Evolutionary conservation across 495 filamentous ascomycete genomes (phyloP), one percentile per base, ranked within the genome.

Genomic region (Talaromyces liani): DNA sequence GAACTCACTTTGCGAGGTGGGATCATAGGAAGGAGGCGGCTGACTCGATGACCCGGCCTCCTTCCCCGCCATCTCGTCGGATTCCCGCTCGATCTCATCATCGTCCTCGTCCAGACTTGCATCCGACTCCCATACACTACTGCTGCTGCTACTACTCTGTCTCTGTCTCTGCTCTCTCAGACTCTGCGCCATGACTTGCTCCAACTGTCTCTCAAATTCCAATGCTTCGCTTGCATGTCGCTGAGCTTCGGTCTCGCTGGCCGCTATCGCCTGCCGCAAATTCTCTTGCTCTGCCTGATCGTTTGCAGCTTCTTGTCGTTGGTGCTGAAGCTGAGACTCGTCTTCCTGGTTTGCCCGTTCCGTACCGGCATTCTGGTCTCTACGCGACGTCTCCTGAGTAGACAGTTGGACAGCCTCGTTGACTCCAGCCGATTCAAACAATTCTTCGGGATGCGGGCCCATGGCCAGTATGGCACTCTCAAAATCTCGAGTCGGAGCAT

Each of bases 251-350:
- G 69, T 68, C 20, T 68, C 66, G 60, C 66, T 67, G 31, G 69
- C 70, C 27, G 69, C 65, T 14, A 69, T 60, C 45, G 69, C 69
- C 66, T 68, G 41, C 63, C 72, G 27, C 65, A 72, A 61, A 6
- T 65, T 64, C 33, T 72, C 63, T 31, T 68, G 62, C 24, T 67
- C 63, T 31, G 66, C 62, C 51, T 74, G 70, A 16, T 67, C 65
- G 31, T 69, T 65, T 24, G 61, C 63, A 41, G 67, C 47, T 53
- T 75, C 65, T 61, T 68, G 66, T 45, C 84, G 67, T 85, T 89
- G 3, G 87, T 84, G 24, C 88, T 75, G 55, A 92, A 88, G 39
- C 39, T n/a, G 45, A 20, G 1, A 3, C n/a, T 8, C 41, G 16
- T 47, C 9, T 18, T 47, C 41, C 0, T 47, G 16, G 2, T n/a